Conservation (phyloP, 306 rosid species). For the Erythrophleum fordii region DNA sequence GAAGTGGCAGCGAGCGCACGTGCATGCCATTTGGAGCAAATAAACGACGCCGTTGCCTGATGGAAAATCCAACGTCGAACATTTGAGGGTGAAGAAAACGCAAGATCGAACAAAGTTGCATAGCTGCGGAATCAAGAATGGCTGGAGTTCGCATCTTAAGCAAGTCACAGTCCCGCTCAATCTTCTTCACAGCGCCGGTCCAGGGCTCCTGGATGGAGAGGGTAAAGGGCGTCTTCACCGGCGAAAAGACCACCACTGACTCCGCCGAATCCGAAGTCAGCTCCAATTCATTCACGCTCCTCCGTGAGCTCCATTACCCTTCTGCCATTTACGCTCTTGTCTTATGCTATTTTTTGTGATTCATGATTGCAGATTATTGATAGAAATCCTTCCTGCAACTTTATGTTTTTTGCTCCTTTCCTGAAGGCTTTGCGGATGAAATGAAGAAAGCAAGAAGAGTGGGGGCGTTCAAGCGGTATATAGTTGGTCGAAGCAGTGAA, state of each 20-base stretch:
- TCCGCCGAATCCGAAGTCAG: slow-evolving; percentile 36
- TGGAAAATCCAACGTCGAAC: not conserved
- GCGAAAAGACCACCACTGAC: slow-evolving; percentile 46
- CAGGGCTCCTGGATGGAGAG: slow-evolving; percentile 74
- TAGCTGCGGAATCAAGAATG: slow-evolving; percentile 39
- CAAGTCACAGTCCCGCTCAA: slow-evolving; percentile 56
- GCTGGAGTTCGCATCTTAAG: slow-evolving; percentile 45
- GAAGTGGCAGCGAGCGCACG: too few relatives aligned
- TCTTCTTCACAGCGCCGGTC: slow-evolving; percentile 63
- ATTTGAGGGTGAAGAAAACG: not conserved
- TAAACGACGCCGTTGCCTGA: slow-evolving; percentile 16
- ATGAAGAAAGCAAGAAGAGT: slow-evolving; percentile 73
- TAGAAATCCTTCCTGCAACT: not conserved
- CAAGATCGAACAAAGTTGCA: not conserved
- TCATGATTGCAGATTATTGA: not conserved
- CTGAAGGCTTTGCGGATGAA: slow-evolving; percentile 70
- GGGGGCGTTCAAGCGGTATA: slow-evolving; percentile 68
- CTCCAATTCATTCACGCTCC: slow-evolving; percentile 67
- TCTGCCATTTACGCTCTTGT: not conserved
- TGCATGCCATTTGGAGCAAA: not conserved
- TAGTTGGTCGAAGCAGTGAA: slow-evolving; percentile 91
- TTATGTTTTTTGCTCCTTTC: not conserved
- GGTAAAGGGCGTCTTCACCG: slow-evolving; percentile 81
- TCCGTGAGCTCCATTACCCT: slow-evolving; percentile 51
- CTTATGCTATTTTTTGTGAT: not conserved